Conservation (phyloP, 2,329 filamentous ascomycete species). For the Aspergillus vadensis region DNA sequence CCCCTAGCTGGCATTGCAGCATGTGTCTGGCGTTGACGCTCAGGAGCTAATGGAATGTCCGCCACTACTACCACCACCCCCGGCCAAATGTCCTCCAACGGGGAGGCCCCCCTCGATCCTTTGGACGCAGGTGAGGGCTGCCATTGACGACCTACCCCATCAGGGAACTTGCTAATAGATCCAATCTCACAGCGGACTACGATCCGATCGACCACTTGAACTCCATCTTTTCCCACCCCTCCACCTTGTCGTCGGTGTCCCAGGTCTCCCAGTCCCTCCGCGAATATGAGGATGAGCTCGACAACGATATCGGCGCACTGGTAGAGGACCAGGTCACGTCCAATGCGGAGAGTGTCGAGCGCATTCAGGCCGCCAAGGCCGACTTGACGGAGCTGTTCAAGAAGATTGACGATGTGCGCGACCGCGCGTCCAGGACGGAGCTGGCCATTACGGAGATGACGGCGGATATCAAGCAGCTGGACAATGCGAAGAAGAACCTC, state of each 20-base stretch:
- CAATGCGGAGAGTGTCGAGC: slow-evolving; percentile 82
- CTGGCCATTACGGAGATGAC: slow-evolving; percentile 98
- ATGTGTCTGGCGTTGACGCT: slow-evolving; percentile 27
- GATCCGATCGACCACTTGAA: slow-evolving; percentile 93
- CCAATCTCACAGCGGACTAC: slow-evolving; percentile 67
- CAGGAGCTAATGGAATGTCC: slow-evolving; percentile 39
- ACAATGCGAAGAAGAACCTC: slow-evolving; percentile 94
- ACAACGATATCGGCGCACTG: slow-evolving; percentile 72
- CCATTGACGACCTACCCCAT: not conserved
- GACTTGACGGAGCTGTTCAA: slow-evolving; percentile 88
- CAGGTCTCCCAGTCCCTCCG: slow-evolving; percentile 73
- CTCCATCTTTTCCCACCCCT: slow-evolving; percentile 86
- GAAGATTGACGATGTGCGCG: slow-evolving; percentile 91
- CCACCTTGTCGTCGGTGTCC: slow-evolving; percentile 75
- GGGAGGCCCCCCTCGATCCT: slow-evolving; percentile 40
- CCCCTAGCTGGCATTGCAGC: slow-evolving; percentile 17
- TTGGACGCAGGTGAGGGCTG: slow-evolving; percentile 47
- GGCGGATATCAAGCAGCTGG: slow-evolving; percentile 94
- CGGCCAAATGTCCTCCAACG: slow-evolving; percentile 43
- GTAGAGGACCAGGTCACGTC: slow-evolving; percentile 77
- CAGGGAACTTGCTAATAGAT: slow-evolving; percentile 7
- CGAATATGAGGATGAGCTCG: slow-evolving; percentile 78
- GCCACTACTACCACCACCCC: slow-evolving; percentile 31
- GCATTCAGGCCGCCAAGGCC: slow-evolving; percentile 86
- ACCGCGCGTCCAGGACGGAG: slow-evolving; percentile 87